Percentiles rank a stretch among this genome's conserved stretches.
Evolutionary conservation across 805 yeast genomes (phyloP).

Genomic region (Metschnikowia reukaufii): DNA sequence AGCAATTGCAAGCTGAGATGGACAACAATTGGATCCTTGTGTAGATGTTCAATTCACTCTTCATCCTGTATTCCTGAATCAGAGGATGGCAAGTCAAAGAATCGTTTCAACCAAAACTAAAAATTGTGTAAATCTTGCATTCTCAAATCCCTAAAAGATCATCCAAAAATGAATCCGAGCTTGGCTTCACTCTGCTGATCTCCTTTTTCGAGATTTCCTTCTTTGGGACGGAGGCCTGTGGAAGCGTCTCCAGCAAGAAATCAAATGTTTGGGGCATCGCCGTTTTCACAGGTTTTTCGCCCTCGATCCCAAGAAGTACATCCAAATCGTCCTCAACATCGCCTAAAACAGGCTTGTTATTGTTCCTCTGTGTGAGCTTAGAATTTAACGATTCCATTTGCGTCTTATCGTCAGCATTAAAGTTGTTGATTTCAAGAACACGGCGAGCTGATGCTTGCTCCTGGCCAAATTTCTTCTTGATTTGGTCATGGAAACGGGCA

Average conservation of each 20-base stretch:
- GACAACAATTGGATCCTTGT: not conserved
- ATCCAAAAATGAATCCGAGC: slow-evolving; percentile 19
- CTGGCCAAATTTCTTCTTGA: slow-evolving; percentile 30
- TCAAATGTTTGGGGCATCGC: not conserved
- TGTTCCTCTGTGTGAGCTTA: slow-evolving; percentile 16
- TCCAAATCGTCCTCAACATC: slow-evolving; percentile 15
- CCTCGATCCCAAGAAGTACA: slow-evolving; percentile 9
- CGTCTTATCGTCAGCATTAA: slow-evolving; percentile 22
- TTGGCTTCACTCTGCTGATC: not conserved
- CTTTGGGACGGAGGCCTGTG: not conserved
- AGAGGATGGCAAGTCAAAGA: too few species aligned
- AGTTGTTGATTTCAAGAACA: slow-evolving; percentile 39
- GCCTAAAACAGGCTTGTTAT: not conserved
- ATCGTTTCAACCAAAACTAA: not conserved
- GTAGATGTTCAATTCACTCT: too few species aligned
- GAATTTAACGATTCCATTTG: slow-evolving; percentile 28
- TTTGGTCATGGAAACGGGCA: slow-evolving; percentile 27
- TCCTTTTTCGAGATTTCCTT: not conserved
- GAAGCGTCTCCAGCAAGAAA: slow-evolving; percentile 8
- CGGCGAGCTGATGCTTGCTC: slow-evolving; percentile 2
- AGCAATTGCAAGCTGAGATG: too few species aligned
- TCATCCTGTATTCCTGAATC: too few species aligned
- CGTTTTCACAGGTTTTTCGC: not conserved
- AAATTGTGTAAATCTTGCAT: not conserved
- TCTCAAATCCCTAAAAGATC: slow-evolving; percentile 14